A percentile compares a stretch with the other conserved stretches of the same genome.
phyloP scores from a whole-genome alignment of 495 filamentous ascomycete species.

The Tetracladium marchalianum region DNA sequence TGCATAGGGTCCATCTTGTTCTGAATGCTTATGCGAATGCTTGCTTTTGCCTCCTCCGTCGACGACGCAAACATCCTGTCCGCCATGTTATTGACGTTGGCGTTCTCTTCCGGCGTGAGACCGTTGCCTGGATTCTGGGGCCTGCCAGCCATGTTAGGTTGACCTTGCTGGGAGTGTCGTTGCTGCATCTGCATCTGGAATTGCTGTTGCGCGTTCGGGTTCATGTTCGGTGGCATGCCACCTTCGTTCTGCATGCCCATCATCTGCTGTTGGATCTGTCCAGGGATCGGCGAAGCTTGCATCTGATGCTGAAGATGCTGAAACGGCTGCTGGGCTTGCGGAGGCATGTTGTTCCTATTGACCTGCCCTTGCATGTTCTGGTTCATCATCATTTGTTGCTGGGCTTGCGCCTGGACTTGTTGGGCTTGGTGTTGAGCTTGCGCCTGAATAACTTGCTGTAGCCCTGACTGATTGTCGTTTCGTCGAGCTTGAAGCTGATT shows the following conservation, averaged over 20 bases:
- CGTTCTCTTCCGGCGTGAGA: slow-evolving; percentile 9
- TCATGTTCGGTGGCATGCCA: slow-evolving; percentile 14
- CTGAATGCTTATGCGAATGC: slow-evolving; percentile 24
- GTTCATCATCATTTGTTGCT: slow-evolving; percentile 35
- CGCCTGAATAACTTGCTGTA: slow-evolving; percentile 19
- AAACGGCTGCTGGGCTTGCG: slow-evolving; percentile 31
- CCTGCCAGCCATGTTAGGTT: slow-evolving; percentile 3
- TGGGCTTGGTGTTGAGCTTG: slow-evolving; percentile 30
- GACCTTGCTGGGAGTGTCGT: slow-evolving; percentile 11
- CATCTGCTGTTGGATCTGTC: slow-evolving; percentile 15
- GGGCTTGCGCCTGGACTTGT: slow-evolving; percentile 17
- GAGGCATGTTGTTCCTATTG: slow-evolving; percentile 18
- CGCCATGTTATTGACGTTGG: slow-evolving; percentile 6
- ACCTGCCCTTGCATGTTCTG: slow-evolving; percentile 31
- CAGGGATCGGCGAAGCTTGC: slow-evolving; percentile 33
- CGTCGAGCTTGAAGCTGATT: slow-evolving; percentile 32
- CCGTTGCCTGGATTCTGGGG: slow-evolving; percentile 1
- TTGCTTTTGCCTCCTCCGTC: slow-evolving; percentile 23
- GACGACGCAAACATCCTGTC: slow-evolving; percentile 12
- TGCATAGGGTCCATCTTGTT: slow-evolving; percentile 21
- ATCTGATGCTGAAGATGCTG: slow-evolving; percentile 39
- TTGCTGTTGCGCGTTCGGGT: slow-evolving; percentile 22
- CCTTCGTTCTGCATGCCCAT: slow-evolving; percentile 18
- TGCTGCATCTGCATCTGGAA: slow-evolving; percentile 27
- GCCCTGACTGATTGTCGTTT: slow-evolving; percentile 24